Evolutionary conservation across 768 basidiomycete species (phyloP).

Genomic region (Lactarius deliciosus): DNA sequence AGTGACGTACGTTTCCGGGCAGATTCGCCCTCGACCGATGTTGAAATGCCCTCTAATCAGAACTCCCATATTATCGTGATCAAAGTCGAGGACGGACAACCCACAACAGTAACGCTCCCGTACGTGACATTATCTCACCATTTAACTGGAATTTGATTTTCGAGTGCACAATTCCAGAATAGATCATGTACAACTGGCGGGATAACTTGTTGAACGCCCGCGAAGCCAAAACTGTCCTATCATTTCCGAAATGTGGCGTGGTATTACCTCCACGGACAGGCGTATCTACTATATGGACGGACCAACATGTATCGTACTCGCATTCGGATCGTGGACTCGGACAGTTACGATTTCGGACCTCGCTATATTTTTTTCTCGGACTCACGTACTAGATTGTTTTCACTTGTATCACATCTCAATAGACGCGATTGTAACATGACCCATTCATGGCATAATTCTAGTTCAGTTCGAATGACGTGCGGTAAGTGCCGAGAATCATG

Average conservation of each 20-base stretch:
- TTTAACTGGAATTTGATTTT: neutral
- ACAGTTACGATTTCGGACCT: slow-evolving; percentile 14
- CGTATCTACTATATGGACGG: slow-evolving; percentile 14
- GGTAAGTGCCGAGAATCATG: slow-evolving; percentile 16
- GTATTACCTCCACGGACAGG: neutral
- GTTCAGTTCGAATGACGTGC: slow-evolving; percentile 21
- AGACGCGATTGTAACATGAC: slow-evolving; percentile 11
- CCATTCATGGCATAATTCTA: slow-evolving; percentile 10
- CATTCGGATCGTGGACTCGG: slow-evolving; percentile 2
- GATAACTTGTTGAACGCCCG: neutral
- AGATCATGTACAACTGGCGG: slow-evolving; percentile 21
- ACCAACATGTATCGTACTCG: slow-evolving; percentile 18
- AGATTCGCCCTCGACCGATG: slow-evolving; percentile 1
- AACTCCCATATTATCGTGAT: slow-evolving; percentile 60
- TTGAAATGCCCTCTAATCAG: slow-evolving; percentile 38
- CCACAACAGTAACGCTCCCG: slow-evolving; percentile 54
- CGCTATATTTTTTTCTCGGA: slow-evolving; percentile 2
- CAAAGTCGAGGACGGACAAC: slow-evolving; percentile 42
- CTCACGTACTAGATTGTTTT: slow-evolving; percentile 15
- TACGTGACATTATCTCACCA: slow-evolving; percentile 38
- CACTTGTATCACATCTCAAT: slow-evolving; percentile 15
- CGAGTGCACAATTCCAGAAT: slow-evolving; percentile 2
- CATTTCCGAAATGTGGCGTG: slow-evolving; percentile 3
- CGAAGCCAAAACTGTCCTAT: neutral
- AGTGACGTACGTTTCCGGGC: slow-evolving; percentile 50